Percentiles rank a stretch among this genome's conserved stretches.
Conservation (phyloP, 2,329 filamentous ascomycete species). For the Monilinia polystroma region DNA sequence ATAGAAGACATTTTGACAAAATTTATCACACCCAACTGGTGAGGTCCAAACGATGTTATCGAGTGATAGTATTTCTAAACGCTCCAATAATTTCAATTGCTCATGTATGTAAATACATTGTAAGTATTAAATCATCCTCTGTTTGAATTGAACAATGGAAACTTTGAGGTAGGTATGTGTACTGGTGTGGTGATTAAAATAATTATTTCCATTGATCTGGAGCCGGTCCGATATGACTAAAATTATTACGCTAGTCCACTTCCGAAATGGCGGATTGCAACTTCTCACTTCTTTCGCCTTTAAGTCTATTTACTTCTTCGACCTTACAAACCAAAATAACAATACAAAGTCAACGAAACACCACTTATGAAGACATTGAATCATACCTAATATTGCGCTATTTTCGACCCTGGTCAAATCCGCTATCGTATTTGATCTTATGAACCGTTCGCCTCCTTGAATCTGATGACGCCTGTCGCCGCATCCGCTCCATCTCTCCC, state of each 20-base stretch:
- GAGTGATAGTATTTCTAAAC: neutral
- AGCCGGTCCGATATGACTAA: constrained; percentile 20
- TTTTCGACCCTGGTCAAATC: constrained; percentile 10
- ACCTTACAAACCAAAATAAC: constrained; percentile 24
- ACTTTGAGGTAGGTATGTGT: neutral
- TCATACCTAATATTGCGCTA: constrained; percentile 17
- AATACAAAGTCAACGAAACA: constrained; percentile 16
- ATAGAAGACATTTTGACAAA: constrained; percentile 24
- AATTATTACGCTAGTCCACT: constrained; percentile 9
- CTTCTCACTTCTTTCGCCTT: constrained; percentile 21
- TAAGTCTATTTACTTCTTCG: constrained; percentile 16
- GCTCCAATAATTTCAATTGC: neutral
- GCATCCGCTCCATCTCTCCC: constrained; percentile 61
- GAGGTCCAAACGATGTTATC: constrained; percentile 20
- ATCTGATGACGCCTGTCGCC: constrained; percentile 58
- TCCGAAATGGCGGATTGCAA: constrained; percentile 19
- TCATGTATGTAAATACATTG: neutral
- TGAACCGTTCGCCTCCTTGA: constrained; percentile 20
- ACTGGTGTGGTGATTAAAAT: constrained; percentile 13
- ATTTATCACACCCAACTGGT: constrained; percentile 12
- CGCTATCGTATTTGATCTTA: constrained; percentile 17
- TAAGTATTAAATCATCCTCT: neutral
- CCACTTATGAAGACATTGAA: neutral
- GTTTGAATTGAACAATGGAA: constrained; percentile 11
- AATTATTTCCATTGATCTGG: constrained; percentile 19